Evolutionary conservation across 352 stramenopile genomes (phyloP), one percentile per base, ranked within the genome.

Genomic region (Pythium apleroticum): DNA sequence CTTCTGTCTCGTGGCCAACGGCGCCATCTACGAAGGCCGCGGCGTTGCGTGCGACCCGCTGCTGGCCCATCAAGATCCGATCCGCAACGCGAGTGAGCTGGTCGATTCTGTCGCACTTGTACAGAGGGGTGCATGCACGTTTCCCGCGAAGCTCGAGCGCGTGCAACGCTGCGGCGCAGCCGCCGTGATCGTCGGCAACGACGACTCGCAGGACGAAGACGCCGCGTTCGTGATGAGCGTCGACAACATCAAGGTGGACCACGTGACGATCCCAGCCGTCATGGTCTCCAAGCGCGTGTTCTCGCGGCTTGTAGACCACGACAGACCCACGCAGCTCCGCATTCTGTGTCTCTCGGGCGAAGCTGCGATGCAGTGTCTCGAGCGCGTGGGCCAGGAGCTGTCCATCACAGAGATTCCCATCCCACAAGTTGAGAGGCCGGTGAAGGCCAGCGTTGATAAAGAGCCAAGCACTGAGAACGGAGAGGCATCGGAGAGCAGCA

Each of bases 141-240:
- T 93, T 57, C 81, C 84, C 1, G 71, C 77, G 19, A 93, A 93
- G 19, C 69, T 90, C 17, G 77, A 87, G 63, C 78, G 84, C 7
- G 68, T 86, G 11, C 84, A 93, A 43, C 57, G 72, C 14, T 75
- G 75, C 15, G 78, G 80, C 10, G 81, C 81, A 0, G 67, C 86
- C 4, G 84, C 84, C 7, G 77, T 74, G 19, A 84, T 93, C 45
- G 75, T 93, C 17, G 83, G 80, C 41, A 93, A 91, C 52, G 74
- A 91, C 62, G 84, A 91, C 49, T 55, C 60, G 4, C 30, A 66
- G 3, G 64, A 89, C 37, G 68, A 66, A 0, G 73, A 86, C 30
- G 70, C 73, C 15, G 78, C 81, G 30, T 92, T 92, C 19, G 78
- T 91, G 28, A 93, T 91, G 81, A 91, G 73, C 46, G 84, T 91